A percentile compares a stretch with the other conserved stretches of the same genome.
Conservation (phyloP, 129 eudicot species). For the Centella asiatica region DNA sequence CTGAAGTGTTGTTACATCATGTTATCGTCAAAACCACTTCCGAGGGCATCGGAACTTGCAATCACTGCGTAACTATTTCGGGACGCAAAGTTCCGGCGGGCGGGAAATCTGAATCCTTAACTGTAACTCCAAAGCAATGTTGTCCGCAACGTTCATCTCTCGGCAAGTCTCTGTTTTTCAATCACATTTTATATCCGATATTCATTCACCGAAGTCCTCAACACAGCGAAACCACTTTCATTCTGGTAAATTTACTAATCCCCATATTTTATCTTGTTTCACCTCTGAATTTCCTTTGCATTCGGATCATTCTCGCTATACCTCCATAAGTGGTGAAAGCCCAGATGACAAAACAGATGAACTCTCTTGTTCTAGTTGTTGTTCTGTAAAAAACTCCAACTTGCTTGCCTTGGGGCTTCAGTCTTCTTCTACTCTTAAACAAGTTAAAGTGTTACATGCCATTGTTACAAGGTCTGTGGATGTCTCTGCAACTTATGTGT, state of each 20-base stretch:
- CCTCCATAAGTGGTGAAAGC: slow-evolving; percentile 7
- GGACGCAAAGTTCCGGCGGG: background rate
- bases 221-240: slow-evolving; percentile 20
- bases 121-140: background rate
- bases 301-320: background rate
- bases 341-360: slow-evolving; percentile 19
- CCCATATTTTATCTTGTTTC: slow-evolving; percentile 12
- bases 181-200: slow-evolving; percentile 18
- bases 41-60: too few relatives aligned
- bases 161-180: slow-evolving; percentile 17
- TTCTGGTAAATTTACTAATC: background rate
- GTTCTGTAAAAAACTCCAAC: slow-evolving; percentile 3
- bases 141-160: slow-evolving; percentile 17
- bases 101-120: background rate
- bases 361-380: slow-evolving; percentile 15
- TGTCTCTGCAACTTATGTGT: slow-evolving; percentile 25
- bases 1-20: too few relatives aligned
- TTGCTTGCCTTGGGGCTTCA: slow-evolving; percentile 38
- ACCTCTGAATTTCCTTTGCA: background rate
- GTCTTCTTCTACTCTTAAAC: slow-evolving; percentile 28
- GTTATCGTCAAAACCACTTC: too few relatives aligned
- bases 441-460: slow-evolving; percentile 41
- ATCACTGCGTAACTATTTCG: too few relatives aligned
- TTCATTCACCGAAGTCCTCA: slow-evolving; percentile 15
- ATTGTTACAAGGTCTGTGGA: slow-evolving; percentile 24